Evolutionary conservation across 371 early-diverging fungal genomes (phyloP), one percentile per base, ranked within the genome.

Genomic region (Mycotypha africana): DNA sequence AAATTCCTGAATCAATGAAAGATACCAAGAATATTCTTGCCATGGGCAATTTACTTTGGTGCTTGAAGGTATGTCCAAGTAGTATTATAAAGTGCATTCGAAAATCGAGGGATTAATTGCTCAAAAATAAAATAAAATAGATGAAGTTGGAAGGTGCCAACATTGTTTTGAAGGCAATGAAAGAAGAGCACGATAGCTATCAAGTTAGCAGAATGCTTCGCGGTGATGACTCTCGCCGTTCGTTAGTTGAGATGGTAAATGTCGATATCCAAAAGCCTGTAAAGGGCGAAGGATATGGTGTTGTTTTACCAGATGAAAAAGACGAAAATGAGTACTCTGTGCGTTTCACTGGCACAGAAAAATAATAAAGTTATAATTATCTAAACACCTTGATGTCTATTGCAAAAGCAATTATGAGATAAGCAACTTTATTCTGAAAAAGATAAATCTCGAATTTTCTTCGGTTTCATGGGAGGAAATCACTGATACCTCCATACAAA

Each of bases 11-110:
- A 42, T 14, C 14, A n/a, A 49, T 28, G 38, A 20, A 35, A 8
- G 35, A 42, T 35, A 42, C 28, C 21, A 42, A 35, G 9, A 28
- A 37, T 37, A 30, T 49, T 16, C 10, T 49, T 35, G 42, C 49
- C 20, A 28, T 49, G 38, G 49, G 49, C 10, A 49, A 49, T 37
- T 20, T 49, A 14, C 22, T 36, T 9, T 49, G 38, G 42, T 37
- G 37, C 5, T 30, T 49, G 24, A 49, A 42, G 49, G 43, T 49
- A 40, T 26, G 41, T 4, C 28, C 16, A 15, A 40, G 8, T 26
- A 17, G 41, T 15, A 40, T 26, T 15, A 40, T 26, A 26, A 28
- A 2, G 31, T 36, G 31, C 25, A 34, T 16, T 37, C 28, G 8
- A 28, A 28, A 28, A 28, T 28, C 11, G 8, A 28, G 11, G 11